Base-by-base conservation (phyloP, 1,139 yeast genomes). In the Suhomyces taliae region DNA sequence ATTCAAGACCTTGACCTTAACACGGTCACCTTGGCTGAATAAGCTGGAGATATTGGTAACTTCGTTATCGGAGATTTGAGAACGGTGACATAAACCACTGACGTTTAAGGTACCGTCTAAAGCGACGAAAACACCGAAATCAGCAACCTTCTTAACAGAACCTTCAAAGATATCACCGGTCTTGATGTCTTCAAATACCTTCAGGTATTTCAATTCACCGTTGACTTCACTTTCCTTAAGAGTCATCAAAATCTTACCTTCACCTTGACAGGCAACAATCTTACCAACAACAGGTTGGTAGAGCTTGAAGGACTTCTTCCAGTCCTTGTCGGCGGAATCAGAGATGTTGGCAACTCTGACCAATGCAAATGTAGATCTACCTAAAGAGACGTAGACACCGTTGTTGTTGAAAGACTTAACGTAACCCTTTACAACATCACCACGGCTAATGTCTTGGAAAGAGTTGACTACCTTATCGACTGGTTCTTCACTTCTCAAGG, bases 101-200 rank as follows among this genome's bases (percentile, higher is more conserved):
- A 90, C 77, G 57, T 83, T 82, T 44, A 81, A 72, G 39, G 95
- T 84, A 44, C 87, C 89, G 58, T 85, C 90, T 49, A 93, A 74
- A 54, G 81, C 83, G 41, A 93, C 87, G 62, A 93, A 91, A 6
- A 90, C 96, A 69, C 99, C 99, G 61, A 84, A 93, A 45, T 89
- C 96, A 42, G 91, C 84, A 15, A 86, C 89, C 50, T 80, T 80
- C 61, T 83, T 86, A 44, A 88, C 83, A n/a, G 83, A 72, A 62
- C 97, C 99, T 61, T 87, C 93, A 56, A 72, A 81, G 27, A 86
- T 69, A 27, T 86, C 88, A 43, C 90, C 96, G 41, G 76, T 82
- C 48, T 77, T 64, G 50, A 90, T 72, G 50, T 89, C 95, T 32
- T 78, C 82, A 54, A 86, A 82, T 40, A 70, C 72, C 65, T 81